Conservation (phyloP, 2,329 filamentous ascomycete genomes). For the Phaeomoniella chlamydospora region DNA sequence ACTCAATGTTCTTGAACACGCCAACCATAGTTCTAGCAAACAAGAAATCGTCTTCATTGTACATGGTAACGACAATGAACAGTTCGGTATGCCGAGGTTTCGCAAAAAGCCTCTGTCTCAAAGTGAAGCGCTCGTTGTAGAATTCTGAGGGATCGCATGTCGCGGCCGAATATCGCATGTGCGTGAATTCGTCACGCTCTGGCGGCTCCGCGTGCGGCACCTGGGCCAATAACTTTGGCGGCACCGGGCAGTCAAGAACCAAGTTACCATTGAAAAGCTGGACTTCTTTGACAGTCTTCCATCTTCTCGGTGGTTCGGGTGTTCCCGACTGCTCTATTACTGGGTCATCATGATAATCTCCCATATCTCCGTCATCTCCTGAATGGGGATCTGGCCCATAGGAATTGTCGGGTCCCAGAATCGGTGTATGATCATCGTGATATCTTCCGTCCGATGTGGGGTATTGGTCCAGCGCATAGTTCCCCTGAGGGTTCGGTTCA, state of each 20-base stretch:
- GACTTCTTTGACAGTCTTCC: constrained; percentile 99
- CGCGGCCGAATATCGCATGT: constrained; percentile 80
- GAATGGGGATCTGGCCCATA: constrained; percentile 45
- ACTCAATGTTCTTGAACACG: constrained; percentile 97
- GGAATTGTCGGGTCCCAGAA: constrained; percentile 50
- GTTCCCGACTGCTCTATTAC: constrained; percentile 26
- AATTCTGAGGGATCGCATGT: constrained; percentile 88
- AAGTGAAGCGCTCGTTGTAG: constrained; percentile 74
- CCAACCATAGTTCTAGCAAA: constrained; percentile 93
- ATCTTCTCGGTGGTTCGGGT: constrained; percentile 59
- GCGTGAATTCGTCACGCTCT: constrained; percentile 68
- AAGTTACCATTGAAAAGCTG: constrained; percentile 92
- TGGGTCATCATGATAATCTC: constrained; percentile 27
- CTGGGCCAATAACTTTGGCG: constrained; percentile 73
- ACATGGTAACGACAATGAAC: constrained; percentile 96
- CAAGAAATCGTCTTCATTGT: constrained; percentile 94
- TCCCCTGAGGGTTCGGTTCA: constrained; percentile 50
- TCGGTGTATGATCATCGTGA: constrained; percentile 61
- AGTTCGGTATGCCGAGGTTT: constrained; percentile 87
- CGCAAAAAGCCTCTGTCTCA: constrained; percentile 82
- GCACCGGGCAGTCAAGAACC: constrained; percentile 90
- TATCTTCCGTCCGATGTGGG: constrained; percentile 38
- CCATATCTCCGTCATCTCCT: constrained; percentile 5
- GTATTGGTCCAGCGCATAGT: constrained; percentile 42
- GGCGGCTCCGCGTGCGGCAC: constrained; percentile 65